These are phyloP conservation scores for Boletus rubroflammeus DNA, from an alignment of 768 basidiomycete genomes.

Conservation along the genomic window DNA sequence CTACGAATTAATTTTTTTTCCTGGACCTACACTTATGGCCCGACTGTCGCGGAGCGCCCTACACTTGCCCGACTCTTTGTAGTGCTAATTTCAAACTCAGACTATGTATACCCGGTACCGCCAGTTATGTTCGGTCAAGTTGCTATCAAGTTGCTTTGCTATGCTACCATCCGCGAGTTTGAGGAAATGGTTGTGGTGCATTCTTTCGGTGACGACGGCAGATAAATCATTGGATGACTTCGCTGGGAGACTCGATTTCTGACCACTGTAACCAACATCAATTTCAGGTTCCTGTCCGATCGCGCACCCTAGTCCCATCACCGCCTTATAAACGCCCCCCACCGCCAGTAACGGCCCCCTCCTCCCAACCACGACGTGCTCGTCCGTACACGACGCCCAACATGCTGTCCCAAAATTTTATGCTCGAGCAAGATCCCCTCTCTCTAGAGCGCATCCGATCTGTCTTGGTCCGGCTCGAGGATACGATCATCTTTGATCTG, in stretches of 20 bases:
- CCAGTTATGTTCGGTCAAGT: too few relatives aligned
- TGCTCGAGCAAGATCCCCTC: slow-evolving; percentile 68
- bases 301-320: not conserved
- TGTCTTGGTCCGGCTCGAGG: slow-evolving; percentile 86
- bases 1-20: too few relatives aligned
- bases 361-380: slow-evolving; percentile 13
- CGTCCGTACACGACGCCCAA: not conserved
- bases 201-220: not conserved
- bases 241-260: too few relatives aligned
- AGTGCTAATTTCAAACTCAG: too few relatives aligned
- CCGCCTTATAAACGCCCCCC: slow-evolving; percentile 11
- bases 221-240: too few relatives aligned
- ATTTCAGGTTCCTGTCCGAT: not conserved
- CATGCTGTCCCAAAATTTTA: slow-evolving; percentile 67
- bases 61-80: too few relatives aligned
- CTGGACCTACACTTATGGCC: too few relatives aligned
- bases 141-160: too few relatives aligned
- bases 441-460: slow-evolving; percentile 86
- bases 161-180: too few relatives aligned
- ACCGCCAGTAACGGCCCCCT: not conserved
- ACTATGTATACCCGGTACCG: too few relatives aligned
- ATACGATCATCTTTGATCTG: slow-evolving; percentile 97
- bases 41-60: too few relatives aligned
- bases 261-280: not conserved
- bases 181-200: too few relatives aligned